Base-by-base conservation (phyloP, 331 rosid genomes). In the Malus hybrid region DNA sequence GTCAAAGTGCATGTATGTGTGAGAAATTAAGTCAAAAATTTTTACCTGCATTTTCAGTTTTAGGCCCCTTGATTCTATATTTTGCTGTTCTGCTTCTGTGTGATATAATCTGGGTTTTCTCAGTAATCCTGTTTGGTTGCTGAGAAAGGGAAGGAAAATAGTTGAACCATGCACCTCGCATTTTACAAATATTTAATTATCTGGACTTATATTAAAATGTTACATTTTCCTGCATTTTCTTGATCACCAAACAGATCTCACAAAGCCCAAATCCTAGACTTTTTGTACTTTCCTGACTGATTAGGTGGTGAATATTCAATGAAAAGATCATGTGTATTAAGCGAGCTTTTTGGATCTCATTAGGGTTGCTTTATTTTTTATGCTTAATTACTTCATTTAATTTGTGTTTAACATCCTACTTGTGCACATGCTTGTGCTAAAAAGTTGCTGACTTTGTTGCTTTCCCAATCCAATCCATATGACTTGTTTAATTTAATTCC, bases 341-440 rank as follows among this genome's bases (percentile, higher is more conserved):
- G 74, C 84, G 87, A n/a, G 46, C 73, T 63, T 80, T 67, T 10
- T 16, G 87, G 84, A 83, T 83, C 87, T 77, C 69, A 50, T 67
- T 50, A 50, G 48, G 39, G 34, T 15, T 42, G 14, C 42, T 20
- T 28, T 6, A 20, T 29, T 16, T 26, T 48, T 63, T 58, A 2
- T 5, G 26, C 73, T 64, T 13, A 50, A 19, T 28, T 11, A 15
- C 8, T 50, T 64, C 2, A 24, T 76, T 72, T 55, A 33, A 29
- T 52, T 9, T 58, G 10, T 46, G 19, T 70, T 36, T n/a, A 26
- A 34, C 55, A 62, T 19, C 77, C 58, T 46, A 15, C 53, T 62
- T 68, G 56, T 55, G 79, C 85, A 82, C 82, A 63, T 78, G 82
- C 82, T 52, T 42, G 19, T 20, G 18, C 75, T 71, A 18, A 30